Percentiles rank a stretch among this genome's conserved stretches.
Evolutionary conservation across 305 asterid species (phyloP).

Genomic region (Fraxinus baroniana): DNA sequence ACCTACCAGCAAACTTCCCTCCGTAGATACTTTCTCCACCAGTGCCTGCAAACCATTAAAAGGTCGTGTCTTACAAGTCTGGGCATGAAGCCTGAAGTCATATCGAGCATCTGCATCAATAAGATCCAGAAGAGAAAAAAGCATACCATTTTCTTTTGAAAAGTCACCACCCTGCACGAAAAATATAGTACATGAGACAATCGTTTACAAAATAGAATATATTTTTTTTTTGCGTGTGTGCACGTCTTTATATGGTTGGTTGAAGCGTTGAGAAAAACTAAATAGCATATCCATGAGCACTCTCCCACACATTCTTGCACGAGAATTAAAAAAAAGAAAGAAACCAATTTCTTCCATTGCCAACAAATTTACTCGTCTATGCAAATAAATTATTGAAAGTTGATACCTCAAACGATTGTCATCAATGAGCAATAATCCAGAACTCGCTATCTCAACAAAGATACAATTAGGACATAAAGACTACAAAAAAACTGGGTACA

Average conservation of each 20-base stretch:
- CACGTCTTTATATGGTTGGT: neutral
- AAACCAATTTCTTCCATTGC: neutral
- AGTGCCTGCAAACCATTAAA: constrained; percentile 98
- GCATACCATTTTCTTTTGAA: constrained; percentile 94
- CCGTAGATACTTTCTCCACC: constrained; percentile 99
- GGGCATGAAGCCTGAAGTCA: constrained; percentile 63
- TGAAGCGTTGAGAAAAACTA: neutral
- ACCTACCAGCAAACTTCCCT: constrained; percentile 84
- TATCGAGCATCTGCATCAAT: constrained; percentile 53
- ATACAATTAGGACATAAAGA: neutral
- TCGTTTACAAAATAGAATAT: neutral
- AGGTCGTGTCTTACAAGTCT: constrained; percentile 67
- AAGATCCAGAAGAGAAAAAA: constrained; percentile 50
- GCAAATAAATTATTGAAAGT: neutral
- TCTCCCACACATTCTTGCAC: neutral
- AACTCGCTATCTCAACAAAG: neutral
- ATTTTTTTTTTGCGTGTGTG: no score
- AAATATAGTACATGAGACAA: constrained; percentile 26
- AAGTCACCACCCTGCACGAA: constrained; percentile 90
- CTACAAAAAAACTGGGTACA: neutral
- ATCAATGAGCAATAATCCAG: neutral
- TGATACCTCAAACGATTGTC: neutral
- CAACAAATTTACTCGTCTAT: neutral
- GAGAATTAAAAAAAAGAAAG: neutral
- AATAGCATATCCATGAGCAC: neutral